Evolutionary conservation across 306 rosid genomes (phyloP).

Genomic region (Acacia melanoxylon): DNA sequence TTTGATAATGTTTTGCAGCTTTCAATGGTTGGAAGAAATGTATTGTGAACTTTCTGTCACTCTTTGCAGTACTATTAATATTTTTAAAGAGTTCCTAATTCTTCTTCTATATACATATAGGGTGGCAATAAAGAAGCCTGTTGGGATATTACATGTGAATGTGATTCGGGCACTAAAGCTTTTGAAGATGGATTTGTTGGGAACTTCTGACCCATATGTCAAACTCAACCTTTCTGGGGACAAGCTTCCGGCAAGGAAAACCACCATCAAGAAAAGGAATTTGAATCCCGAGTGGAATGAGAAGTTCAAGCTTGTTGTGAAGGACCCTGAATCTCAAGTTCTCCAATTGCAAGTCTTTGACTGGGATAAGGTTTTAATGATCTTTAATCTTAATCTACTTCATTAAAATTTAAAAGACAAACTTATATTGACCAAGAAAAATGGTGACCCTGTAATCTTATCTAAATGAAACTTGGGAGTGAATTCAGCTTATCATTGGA

Average conservation of each 20-base stretch:
- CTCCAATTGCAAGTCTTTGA: conserved; percentile 87
- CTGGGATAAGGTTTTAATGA: conserved; percentile 85
- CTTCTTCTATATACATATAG: conserved; percentile 33
- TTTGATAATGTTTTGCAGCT: background rate
- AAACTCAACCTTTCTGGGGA: conserved; percentile 76
- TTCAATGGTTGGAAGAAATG: background rate
- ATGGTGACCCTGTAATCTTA: background rate
- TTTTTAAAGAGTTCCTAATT: conserved; percentile 8
- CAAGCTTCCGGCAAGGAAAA: conserved; percentile 72
- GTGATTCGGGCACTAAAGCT: conserved; percentile 77
- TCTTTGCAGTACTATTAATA: background rate
- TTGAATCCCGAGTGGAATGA: conserved; percentile 96
- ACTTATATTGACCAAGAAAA: background rate
- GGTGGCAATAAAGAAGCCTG: conserved; percentile 76
- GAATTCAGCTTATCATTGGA: background rate
- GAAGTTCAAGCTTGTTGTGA: conserved; percentile 84
- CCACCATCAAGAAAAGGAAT: conserved; percentile 71
- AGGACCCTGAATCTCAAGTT: conserved; percentile 81
- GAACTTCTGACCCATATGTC: conserved; percentile 94
- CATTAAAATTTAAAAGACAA: conserved; percentile 22
- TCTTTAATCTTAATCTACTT: conserved; percentile 29
- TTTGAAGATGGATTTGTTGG: conserved; percentile 82
- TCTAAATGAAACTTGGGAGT: background rate
- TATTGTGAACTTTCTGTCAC: background rate
- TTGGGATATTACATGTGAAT: conserved; percentile 89